Base-by-base conservation (phyloP, 768 basidiomycete genomes). In the Auricularia cornea region DNA sequence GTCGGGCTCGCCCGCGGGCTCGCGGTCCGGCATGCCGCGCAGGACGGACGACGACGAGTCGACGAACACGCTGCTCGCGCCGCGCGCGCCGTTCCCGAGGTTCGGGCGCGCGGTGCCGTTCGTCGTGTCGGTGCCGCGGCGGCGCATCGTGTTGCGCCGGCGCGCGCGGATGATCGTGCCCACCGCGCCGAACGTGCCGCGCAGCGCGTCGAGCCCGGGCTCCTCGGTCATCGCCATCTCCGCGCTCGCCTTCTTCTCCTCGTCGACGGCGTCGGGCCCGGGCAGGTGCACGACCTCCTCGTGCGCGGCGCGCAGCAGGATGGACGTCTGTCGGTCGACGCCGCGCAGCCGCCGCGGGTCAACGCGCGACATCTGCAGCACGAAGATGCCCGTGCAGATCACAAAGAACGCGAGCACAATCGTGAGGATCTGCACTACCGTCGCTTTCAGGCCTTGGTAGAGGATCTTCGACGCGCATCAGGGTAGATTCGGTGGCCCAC, bases 191-290 rank as follows among this genome's bases (percentile, higher is more conserved):
- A 67, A 66, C 16, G 64, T 62, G 12, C 66, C 66, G 32, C 62
- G 64, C 29, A 81, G 67, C 3, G 80, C 76, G 64, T 82, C 81
- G 69, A 81, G 76, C 1, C 80, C 80, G 0, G 80, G 80, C 62
- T 81, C 79, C 66, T 82, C 80, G 14, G 75, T 61, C 32, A 59
- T 57, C 59, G 38, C 65, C n/a, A 65, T 35, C n/a, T 40, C 44
- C 18, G 33, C 62, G 40, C 48, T 60, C 28, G 59, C 59, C 32
- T 62, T 54, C 14, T 62, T 62, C 31, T 65, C 62, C 28, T 33
- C 35, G 44, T 65, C 64, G n/a, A 62, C 30, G 52, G 30, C 74
- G 4, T 74, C 71, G 23, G 63, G 61, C 16, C 74, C 70, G n/a
- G 70, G 76, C 20, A 62, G 64, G 10, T 76, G 72, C 52, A 77